phyloP scores from a whole-genome alignment of 2,329 filamentous ascomycete species.

The Diaporthe velutina region DNA sequence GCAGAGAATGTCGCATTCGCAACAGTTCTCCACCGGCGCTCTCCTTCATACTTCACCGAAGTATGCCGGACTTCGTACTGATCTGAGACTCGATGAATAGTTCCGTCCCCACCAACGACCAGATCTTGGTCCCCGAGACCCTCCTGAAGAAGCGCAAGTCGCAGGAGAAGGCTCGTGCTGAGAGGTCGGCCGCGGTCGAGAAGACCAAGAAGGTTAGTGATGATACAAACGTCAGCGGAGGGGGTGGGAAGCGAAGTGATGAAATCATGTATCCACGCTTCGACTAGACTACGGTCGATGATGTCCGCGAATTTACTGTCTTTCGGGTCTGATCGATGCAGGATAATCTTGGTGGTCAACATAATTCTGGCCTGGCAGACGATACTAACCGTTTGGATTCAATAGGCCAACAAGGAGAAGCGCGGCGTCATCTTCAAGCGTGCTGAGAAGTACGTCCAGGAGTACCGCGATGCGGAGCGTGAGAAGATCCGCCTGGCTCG shows the following conservation, averaged over 20 bases:
- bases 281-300: conserved; percentile 97
- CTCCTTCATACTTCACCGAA: conserved; percentile 67
- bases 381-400: conserved; percentile 43
- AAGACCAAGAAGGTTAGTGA: conserved; percentile 88
- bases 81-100: conserved; percentile 75
- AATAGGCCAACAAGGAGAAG: conserved; percentile 98
- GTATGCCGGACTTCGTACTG: conserved; percentile 82
- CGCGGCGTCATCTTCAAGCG: conserved; percentile 99
- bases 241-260: conserved; percentile 74
- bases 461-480: conserved; percentile 98
- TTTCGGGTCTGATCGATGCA: conserved; percentile 91
- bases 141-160: conserved; percentile 99
- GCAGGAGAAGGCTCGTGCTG: conserved; percentile 98
- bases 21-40: conserved; percentile 95
- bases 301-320: conserved; percentile 97
- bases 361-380: conserved; percentile 49
- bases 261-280: conserved; percentile 77
- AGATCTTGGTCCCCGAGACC: conserved; percentile 98
- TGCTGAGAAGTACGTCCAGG: conserved; percentile 99
- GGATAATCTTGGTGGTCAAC: conserved; percentile 28
- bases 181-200: conserved; percentile 81
- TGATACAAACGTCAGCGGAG: conserved; percentile 48
- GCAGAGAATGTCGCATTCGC: conserved; percentile 92
- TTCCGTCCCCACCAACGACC: conserved; percentile 92
- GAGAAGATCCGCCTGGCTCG: conserved; percentile 97